A percentile compares a stretch with the other conserved stretches of the same genome.
These are phyloP conservation scores for Buddleja alternifolia DNA, from an alignment of 257 asterid species.

Conservation along the genomic window DNA sequence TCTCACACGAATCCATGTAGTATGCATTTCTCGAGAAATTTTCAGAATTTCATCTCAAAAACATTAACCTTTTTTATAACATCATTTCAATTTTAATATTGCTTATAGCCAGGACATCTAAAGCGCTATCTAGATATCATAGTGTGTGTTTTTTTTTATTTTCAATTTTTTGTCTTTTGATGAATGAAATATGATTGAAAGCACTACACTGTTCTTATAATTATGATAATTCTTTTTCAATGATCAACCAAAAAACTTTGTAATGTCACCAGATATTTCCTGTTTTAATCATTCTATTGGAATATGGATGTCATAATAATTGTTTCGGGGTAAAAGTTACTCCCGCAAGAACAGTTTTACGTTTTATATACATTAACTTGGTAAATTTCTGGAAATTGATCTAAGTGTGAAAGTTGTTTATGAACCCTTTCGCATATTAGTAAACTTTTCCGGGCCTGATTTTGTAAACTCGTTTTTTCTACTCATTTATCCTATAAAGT, in stretches of 20 bases:
- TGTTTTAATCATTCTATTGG: background rate
- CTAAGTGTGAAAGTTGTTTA: background rate
- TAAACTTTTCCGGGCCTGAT: background rate
- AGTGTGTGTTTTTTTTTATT: background rate
- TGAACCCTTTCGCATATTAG: background rate
- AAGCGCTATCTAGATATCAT: background rate
- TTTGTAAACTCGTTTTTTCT: background rate
- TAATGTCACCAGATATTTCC: background rate
- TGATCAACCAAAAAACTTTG: too few species aligned
- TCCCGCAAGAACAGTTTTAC: too few species aligned
- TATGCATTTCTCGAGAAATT: too few species aligned
- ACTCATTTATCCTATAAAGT: background rate
- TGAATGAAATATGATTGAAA: slow-evolving; percentile 18
- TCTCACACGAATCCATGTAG: too few species aligned
- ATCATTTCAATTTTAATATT: background rate
- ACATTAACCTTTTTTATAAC: too few species aligned
- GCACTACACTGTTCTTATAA: background rate
- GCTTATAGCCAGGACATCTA: slow-evolving; percentile 17
- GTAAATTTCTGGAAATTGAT: too few species aligned
- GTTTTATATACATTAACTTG: too few species aligned
- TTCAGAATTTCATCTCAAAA: too few species aligned
- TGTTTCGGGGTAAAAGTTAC: too few species aligned
- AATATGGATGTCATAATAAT: background rate
- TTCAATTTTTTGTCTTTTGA: background rate
- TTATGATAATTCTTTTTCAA: background rate